A percentile compares a stretch with the other conserved stretches of the same genome.
Evolutionary conservation across 352 stramenopile genomes (phyloP).

Genomic region (Saprolegnia parasitica): DNA sequence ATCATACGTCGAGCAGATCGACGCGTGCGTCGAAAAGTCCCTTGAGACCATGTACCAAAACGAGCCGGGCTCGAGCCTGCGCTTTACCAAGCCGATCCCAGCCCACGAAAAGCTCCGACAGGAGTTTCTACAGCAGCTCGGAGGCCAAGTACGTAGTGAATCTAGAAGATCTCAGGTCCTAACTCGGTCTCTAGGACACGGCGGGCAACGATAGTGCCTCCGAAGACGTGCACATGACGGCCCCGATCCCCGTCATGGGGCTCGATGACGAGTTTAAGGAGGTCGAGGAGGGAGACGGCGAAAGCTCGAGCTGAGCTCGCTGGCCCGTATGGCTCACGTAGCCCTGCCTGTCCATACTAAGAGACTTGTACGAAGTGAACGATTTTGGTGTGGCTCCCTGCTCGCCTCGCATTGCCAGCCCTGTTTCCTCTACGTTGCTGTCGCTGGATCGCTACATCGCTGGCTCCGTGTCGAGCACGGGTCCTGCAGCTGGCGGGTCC

Average conservation of each 20-base stretch:
- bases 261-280: neutral
- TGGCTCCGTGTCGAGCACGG: too few relatives aligned
- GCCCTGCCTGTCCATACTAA: neutral
- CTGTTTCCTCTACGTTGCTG: too few relatives aligned
- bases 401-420: too few relatives aligned
- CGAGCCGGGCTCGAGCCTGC: conserved; percentile 85
- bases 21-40: conserved; percentile 90
- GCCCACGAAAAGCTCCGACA: conserved; percentile 72
- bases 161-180: too few relatives aligned
- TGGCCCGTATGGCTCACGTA: neutral
- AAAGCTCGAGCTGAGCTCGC: neutral
- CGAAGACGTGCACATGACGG: neutral
- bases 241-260: neutral
- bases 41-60: conserved; percentile 92
- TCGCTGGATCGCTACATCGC: too few relatives aligned
- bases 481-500: too few relatives aligned
- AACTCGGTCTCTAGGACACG: neutral
- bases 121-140: conserved; percentile 39
- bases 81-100: conserved; percentile 78
- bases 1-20: conserved; percentile 86
- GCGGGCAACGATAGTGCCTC: neutral
- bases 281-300: neutral
- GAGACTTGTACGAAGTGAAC: too few relatives aligned
- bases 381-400: too few relatives aligned
- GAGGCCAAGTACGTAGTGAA: neutral